Evolutionary conservation across 495 filamentous ascomycete genomes (phyloP).

Genomic region (Penicillium mononematosum): DNA sequence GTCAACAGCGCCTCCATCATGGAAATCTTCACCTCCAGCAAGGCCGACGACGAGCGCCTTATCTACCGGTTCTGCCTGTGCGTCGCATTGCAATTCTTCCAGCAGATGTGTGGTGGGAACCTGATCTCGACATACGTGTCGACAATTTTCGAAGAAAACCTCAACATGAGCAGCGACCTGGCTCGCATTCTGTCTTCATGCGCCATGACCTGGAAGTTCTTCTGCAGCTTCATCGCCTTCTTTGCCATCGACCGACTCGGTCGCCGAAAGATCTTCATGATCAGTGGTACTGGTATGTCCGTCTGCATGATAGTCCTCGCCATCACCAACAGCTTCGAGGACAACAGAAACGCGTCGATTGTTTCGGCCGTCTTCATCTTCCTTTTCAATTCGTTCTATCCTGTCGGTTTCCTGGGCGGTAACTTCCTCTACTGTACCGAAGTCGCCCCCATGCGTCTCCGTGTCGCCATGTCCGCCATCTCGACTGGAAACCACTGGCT

Average conservation of each 20-base stretch:
- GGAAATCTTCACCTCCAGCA: slow-evolving; percentile 19
- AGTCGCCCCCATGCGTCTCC: slow-evolving; percentile 49
- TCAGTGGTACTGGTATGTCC: slow-evolving; percentile 45
- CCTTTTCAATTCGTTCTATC: slow-evolving; percentile 56
- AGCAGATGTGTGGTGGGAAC: slow-evolving; percentile 34
- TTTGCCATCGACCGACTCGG: slow-evolving; percentile 49
- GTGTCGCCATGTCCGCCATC: slow-evolving; percentile 51
- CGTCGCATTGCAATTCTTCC: slow-evolving; percentile 39
- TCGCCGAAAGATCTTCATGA: slow-evolving; percentile 47
- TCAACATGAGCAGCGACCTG: slow-evolving; percentile 19
- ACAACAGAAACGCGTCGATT: slow-evolving; percentile 37
- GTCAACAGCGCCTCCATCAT: slow-evolving; percentile 10
- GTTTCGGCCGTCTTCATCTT: slow-evolving; percentile 50
- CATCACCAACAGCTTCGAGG: slow-evolving; percentile 35
- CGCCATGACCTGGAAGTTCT: slow-evolving; percentile 47
- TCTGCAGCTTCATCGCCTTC: slow-evolving; percentile 42
- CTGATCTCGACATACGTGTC: slow-evolving; percentile 30
- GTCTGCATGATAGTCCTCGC: slow-evolving; percentile 43
- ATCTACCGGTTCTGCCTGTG: slow-evolving; percentile 33
- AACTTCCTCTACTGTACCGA: slow-evolving; percentile 59
- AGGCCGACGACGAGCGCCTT: slow-evolving; percentile 25
- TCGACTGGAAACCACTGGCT: slow-evolving; percentile 53
- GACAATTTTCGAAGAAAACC: slow-evolving; percentile 29
- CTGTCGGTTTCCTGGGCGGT: slow-evolving; percentile 54
- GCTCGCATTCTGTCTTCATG: slow-evolving; percentile 29